Base-by-base conservation (phyloP, 768 basidiomycete species). In the Leccinum obscurum region DNA sequence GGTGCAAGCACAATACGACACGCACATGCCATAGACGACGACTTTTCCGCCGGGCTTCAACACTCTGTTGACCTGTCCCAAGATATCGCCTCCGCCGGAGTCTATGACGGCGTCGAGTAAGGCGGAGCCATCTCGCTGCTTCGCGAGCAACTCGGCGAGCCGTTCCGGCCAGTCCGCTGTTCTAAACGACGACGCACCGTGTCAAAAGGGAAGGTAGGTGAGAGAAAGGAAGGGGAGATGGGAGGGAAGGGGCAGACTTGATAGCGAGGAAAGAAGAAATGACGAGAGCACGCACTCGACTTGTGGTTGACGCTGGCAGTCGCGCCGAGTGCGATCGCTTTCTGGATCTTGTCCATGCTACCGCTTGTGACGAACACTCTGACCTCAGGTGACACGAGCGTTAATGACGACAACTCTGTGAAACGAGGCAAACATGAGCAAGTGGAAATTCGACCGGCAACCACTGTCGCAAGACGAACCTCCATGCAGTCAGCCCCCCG, bases 361-460 rank as follows among this genome's bases (percentile, higher is more conserved):
- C 89, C 83, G 62, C 89, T 91, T 4, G 93, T 90, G 24, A 93
- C 90, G 71, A 86, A 94, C n/a, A 93, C 90, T 39, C 82, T 82
- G 1, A n/a, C n/a, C n/a, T n/a, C n/a, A n/a, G n/a, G n/a, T n/a
- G n/a, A n/a, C n/a, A n/a, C n/a, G n/a, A n/a, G n/a, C n/a, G n/a
- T n/a, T n/a, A n/a, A n/a, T n/a, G n/a, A n/a, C n/a, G n/a, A n/a
- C n/a, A n/a, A n/a, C n/a, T n/a, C 90, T 15, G 62, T n/a, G 46
- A 41, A n/a, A n/a, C 15, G 41, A 44, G 15, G 13, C 13, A 5
- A 48, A 55, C 11, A 11, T 26, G 6, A 26, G 32, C n/a, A 15
- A 1, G 34, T 62, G 53, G 9, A 70, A n/a, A n/a, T 44, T n/a
- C 1, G 17, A n/a, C n/a, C 7, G 1, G 41, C 0, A 44, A 44